These are phyloP conservation scores for Solanum corneliomulleri DNA, from an alignment of 257 asterid genomes.

Conservation along the genomic window DNA sequence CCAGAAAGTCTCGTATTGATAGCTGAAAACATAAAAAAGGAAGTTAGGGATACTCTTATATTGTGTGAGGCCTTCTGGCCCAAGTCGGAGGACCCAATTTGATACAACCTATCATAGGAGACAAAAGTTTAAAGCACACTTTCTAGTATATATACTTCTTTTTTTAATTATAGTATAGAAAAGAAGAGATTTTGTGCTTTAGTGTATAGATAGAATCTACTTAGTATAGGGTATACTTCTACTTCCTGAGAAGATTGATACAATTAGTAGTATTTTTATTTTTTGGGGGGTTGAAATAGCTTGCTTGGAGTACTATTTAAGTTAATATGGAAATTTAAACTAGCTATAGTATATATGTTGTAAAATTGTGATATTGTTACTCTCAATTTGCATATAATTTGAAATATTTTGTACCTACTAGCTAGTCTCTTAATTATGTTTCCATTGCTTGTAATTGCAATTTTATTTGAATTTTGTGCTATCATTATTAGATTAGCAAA, in stretches of 20 bases:
- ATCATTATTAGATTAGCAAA: neutral
- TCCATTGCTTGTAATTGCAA: neutral
- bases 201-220: neutral
- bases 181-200: neutral
- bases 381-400: neutral
- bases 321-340: neutral
- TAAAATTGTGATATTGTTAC: neutral
- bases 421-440: neutral
- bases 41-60: neutral
- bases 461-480: neutral
- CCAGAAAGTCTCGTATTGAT: neutral
- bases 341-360: neutral
- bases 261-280: neutral
- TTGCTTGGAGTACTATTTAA: neutral
- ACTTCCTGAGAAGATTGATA: neutral
- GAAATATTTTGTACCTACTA: neutral
- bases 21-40: neutral
- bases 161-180: neutral
- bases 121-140: neutral
- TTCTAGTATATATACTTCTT: neutral
- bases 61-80: neutral
- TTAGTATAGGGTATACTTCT: neutral
- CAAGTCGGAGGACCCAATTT: neutral
- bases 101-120: neutral
- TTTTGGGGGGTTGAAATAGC: neutral